These are phyloP conservation scores for Botrytis tulipae DNA, from an alignment of 2,329 filamentous ascomycete genomes.

Conservation along the genomic window DNA sequence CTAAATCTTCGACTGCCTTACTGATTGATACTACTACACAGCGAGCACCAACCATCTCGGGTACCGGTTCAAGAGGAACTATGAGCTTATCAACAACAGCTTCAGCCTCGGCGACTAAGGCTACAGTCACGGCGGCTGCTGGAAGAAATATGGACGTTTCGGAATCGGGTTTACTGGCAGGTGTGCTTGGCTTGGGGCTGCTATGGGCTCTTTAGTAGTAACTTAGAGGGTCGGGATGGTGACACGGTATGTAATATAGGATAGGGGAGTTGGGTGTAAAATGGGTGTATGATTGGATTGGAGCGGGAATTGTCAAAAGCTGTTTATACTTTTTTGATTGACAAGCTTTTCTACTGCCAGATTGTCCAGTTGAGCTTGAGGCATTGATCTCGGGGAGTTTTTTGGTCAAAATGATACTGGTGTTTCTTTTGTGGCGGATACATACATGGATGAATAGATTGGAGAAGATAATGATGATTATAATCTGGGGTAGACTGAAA, in stretches of 20 bases:
- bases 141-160: background rate
- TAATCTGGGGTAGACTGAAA: background rate
- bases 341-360: background rate
- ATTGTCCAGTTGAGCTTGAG: background rate
- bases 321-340: background rate
- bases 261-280: background rate
- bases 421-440: background rate
- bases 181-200: background rate
- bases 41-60: background rate
- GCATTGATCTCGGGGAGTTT: background rate
- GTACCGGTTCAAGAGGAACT: background rate
- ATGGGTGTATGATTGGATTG: background rate
- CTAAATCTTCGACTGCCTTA: background rate
- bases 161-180: background rate
- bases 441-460: background rate
- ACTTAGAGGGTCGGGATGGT: background rate
- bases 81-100: background rate
- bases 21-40: slow-evolving; percentile 14
- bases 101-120: background rate
- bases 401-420: background rate
- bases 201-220: background rate
- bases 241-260: background rate
- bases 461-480: background rate
- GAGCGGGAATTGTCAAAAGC: background rate
- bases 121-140: background rate